phyloP scores from a whole-genome alignment of 2,329 filamentous ascomycete genomes.

The Magnaporthiopsis incrustans region DNA sequence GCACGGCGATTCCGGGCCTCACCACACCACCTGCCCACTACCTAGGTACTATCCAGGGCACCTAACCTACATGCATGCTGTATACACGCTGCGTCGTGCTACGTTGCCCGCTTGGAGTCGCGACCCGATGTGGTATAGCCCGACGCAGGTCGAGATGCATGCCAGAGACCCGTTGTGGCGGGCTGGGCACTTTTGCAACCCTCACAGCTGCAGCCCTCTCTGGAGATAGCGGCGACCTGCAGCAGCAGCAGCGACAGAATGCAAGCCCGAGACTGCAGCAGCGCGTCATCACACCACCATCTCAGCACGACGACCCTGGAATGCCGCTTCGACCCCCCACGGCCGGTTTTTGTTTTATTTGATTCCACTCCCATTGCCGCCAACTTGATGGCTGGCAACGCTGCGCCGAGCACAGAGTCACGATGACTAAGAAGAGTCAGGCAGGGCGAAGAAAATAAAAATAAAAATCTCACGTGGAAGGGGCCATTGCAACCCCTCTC shows the following conservation, averaged over 20 bases:
- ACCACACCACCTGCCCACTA: no score
- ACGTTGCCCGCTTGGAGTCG: neutral
- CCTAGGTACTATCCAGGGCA: no score
- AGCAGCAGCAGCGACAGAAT: neutral
- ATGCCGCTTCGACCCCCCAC: neutral
- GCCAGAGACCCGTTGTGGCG: neutral
- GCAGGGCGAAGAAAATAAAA: no score
- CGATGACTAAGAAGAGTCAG: neutral
- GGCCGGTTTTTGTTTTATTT: neutral
- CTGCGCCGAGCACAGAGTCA: neutral
- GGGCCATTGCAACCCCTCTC: no score
- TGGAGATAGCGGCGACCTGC: neutral
- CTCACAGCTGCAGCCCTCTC: neutral
- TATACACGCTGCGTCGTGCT: no score
- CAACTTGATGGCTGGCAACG: neutral
- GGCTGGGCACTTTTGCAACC: neutral
- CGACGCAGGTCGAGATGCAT: neutral
- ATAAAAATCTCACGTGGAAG: no score
- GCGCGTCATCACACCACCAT: neutral
- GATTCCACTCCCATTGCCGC: no score
- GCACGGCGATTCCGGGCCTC: neutral
- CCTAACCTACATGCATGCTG: no score
- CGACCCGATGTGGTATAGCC: neutral
- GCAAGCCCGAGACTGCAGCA: neutral
- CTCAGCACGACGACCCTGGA: neutral